Conservation (phyloP, 371 early-diverging fungal genomes). For the Mortierella sp. region DNA sequence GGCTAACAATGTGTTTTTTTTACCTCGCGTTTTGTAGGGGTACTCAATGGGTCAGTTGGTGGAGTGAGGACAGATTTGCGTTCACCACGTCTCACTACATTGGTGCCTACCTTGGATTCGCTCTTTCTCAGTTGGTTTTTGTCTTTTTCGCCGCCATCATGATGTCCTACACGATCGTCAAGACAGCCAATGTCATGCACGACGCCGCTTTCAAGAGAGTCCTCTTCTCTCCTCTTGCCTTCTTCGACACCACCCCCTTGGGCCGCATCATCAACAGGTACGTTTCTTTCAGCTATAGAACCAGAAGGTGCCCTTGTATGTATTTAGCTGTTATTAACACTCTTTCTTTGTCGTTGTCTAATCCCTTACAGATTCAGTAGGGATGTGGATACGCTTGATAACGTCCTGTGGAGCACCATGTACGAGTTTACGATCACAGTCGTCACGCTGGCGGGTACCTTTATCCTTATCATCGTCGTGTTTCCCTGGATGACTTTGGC, state of each 20-base stretch:
- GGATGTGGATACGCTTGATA: constrained; percentile 89
- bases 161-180: constrained; percentile 41
- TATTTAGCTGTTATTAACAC: background rate
- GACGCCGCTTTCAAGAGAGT: constrained; percentile 61
- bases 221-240: constrained; percentile 80
- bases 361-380: constrained; percentile 67
- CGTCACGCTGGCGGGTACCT: constrained; percentile 73
- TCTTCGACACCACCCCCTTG: constrained; percentile 89
- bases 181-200: constrained; percentile 40
- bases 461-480: constrained; percentile 73
- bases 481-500: constrained; percentile 72
- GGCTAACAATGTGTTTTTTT: background rate
- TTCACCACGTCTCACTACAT: constrained; percentile 18
- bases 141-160: constrained; percentile 42
- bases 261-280: constrained; percentile 91
- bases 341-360: background rate
- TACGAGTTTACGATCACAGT: constrained; percentile 76
- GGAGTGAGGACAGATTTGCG: constrained; percentile 37
- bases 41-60: constrained; percentile 58
- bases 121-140: constrained; percentile 35
- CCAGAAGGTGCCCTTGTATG: background rate
- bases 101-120: constrained; percentile 48
- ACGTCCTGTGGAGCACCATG: constrained; percentile 76
- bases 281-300: background rate
- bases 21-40: constrained; percentile 21